These are phyloP conservation scores for Amyloporia xantha DNA, from an alignment of 768 basidiomycete genomes.

Conservation along the genomic window DNA sequence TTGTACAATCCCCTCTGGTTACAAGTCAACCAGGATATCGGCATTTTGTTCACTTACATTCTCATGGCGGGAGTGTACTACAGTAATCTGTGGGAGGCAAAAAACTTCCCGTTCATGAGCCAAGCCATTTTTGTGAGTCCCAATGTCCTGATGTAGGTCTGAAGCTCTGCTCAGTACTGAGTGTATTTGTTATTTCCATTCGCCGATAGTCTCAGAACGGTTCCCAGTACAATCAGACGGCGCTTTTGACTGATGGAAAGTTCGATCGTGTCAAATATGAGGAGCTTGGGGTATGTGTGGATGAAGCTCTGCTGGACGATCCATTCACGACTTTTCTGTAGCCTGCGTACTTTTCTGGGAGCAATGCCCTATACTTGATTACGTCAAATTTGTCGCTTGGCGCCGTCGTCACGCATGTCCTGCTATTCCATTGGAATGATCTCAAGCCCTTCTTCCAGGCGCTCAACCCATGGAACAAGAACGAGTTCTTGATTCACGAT, in stretches of 20 bases:
- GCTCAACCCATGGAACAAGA: slow-evolving; percentile 29
- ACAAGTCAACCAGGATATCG: slow-evolving; percentile 17
- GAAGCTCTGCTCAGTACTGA: not conserved
- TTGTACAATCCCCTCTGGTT: slow-evolving; percentile 26
- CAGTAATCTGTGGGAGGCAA: slow-evolving; percentile 49
- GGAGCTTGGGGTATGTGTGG: slow-evolving; percentile 17
- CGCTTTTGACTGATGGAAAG: slow-evolving; percentile 39
- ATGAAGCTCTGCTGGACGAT: not conserved
- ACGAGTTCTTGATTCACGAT: slow-evolving; percentile 22
- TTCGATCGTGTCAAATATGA: slow-evolving; percentile 23
- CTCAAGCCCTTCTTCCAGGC: slow-evolving; percentile 27
- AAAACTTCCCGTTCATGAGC: slow-evolving; percentile 51
- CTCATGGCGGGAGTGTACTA: slow-evolving; percentile 26
- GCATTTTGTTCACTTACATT: slow-evolving; percentile 27
- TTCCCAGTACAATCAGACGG: slow-evolving; percentile 33
- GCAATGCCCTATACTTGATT: slow-evolving; percentile 28
- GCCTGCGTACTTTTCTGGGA: slow-evolving; percentile 31
- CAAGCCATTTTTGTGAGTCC: slow-evolving; percentile 23
- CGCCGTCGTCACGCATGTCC: slow-evolving; percentile 27
- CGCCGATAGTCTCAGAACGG: slow-evolving; percentile 8
- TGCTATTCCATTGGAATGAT: slow-evolving; percentile 31
- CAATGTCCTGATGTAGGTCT: slow-evolving; percentile 9
- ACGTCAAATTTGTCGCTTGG: slow-evolving; percentile 29
- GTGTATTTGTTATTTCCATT: not conserved
- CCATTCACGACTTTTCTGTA: slow-evolving; percentile 2